phyloP scores from a whole-genome alignment of 2,329 filamentous ascomycete genomes.

The Ceratocystis smalleyi region DNA sequence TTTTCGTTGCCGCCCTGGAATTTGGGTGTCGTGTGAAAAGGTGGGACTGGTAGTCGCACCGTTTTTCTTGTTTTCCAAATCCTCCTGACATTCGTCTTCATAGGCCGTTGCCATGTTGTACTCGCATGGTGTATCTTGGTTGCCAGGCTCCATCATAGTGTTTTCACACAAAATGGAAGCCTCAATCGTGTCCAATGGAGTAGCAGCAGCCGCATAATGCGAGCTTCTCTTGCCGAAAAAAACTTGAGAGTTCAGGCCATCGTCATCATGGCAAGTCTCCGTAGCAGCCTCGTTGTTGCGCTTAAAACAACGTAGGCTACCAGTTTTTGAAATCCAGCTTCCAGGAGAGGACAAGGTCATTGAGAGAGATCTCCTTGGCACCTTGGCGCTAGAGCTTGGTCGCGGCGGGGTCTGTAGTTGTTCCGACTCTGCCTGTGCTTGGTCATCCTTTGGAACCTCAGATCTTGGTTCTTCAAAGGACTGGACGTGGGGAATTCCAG shows the following conservation, averaged over 20 bases:
- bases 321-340: constrained; percentile 40
- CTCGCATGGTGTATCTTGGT: constrained; percentile 3
- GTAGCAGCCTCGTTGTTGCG: constrained; percentile 21
- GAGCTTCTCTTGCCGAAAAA: neutral
- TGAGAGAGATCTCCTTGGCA: constrained; percentile 34
- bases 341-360: constrained; percentile 43
- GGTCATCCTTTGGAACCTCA: neutral
- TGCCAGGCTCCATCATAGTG: constrained; percentile 7
- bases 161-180: constrained; percentile 15
- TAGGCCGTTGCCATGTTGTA: constrained; percentile 4
- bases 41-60: neutral
- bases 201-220: constrained; percentile 13
- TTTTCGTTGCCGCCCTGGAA: constrained; percentile 9
- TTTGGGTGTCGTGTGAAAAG: neutral
- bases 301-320: constrained; percentile 42
- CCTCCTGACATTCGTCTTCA: neutral
- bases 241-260: neutral
- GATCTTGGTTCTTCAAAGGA: neutral
- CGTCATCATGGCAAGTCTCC: neutral
- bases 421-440: neutral
- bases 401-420: neutral
- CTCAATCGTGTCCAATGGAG: constrained; percentile 15
- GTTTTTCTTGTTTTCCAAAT: neutral
- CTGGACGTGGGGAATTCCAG: neutral
- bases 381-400: neutral